Percentiles rank a stretch among this genome's conserved stretches.
Conservation (phyloP, 2,329 filamentous ascomycete species). For the Calonectria hawksworthii region DNA sequence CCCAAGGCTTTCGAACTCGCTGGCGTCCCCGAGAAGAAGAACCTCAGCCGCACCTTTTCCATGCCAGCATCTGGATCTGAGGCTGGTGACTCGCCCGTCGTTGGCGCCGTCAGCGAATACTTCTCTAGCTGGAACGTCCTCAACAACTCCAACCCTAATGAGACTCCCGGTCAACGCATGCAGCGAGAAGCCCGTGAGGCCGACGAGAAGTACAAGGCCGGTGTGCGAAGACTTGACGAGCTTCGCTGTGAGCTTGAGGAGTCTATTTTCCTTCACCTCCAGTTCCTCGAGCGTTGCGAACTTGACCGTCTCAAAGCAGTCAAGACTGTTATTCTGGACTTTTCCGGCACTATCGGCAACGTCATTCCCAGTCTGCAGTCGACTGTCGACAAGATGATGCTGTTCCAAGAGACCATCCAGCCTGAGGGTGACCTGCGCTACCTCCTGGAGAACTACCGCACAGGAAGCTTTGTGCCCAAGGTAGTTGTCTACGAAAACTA, state of each 20-base stretch:
- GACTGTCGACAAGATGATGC: constrained; percentile 97
- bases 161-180: constrained; percentile 88
- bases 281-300: constrained; percentile 97
- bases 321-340: constrained; percentile 97
- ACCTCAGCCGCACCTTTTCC: constrained; percentile 81
- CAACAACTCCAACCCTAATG: constrained; percentile 86
- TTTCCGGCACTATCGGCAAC: constrained; percentile 97
- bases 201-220: constrained; percentile 93
- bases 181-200: constrained; percentile 90
- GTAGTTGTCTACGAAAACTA: constrained; percentile 98
- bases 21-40: constrained; percentile 90
- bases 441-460: constrained; percentile 96
- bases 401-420: constrained; percentile 99
- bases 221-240: constrained; percentile 88
- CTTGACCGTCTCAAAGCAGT: constrained; percentile 96
- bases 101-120: constrained; percentile 89
- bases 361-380: constrained; percentile 97
- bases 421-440: constrained; percentile 91
- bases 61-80: constrained; percentile 72
- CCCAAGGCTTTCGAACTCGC: constrained; percentile 90
- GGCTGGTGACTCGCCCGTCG: constrained; percentile 79
- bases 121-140: constrained; percentile 93
- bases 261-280: constrained; percentile 90
- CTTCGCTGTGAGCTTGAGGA: constrained; percentile 96
- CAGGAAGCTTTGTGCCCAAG: constrained; percentile 90